Conservation (phyloP, 352 stramenopile species). For the Pythium apleroticum region DNA sequence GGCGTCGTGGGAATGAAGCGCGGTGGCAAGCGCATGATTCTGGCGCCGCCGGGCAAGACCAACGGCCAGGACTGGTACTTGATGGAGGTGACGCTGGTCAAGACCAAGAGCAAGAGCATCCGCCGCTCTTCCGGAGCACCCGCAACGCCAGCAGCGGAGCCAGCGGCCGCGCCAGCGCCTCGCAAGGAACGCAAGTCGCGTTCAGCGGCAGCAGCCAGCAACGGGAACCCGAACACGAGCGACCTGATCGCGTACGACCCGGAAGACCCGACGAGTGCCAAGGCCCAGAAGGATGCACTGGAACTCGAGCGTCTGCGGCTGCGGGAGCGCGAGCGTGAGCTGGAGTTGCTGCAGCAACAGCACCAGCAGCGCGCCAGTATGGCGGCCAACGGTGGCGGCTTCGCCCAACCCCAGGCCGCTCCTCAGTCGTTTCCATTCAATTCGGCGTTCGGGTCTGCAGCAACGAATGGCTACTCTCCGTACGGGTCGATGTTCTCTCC, state of each 20-base stretch:
- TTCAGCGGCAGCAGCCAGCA: neutral
- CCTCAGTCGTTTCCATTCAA: constrained; percentile 9
- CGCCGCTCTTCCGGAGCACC: constrained; percentile 33
- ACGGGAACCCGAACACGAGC: constrained; percentile 7
- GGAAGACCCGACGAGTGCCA: constrained; percentile 23
- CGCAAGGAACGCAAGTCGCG: constrained; percentile 12
- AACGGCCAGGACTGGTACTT: constrained; percentile 84
- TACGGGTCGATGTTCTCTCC: constrained; percentile 17
- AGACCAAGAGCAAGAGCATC: constrained; percentile 56
- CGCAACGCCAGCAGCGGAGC: constrained; percentile 10
- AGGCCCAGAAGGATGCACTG: constrained; percentile 40
- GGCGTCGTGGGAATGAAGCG: constrained; percentile 90
- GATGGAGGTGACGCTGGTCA: constrained; percentile 72
- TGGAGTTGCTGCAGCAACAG: constrained; percentile 37
- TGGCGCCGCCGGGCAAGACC: constrained; percentile 80
- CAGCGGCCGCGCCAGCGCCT: neutral
- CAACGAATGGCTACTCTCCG: constrained; percentile 3
- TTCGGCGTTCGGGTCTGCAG: constrained; percentile 8
- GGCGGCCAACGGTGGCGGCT: constrained; percentile 1
- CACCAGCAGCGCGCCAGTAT: neutral
- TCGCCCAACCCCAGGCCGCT: constrained; percentile 6
- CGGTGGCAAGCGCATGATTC: constrained; percentile 83
- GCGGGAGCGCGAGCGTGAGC: constrained; percentile 50
- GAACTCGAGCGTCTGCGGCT: constrained; percentile 55
- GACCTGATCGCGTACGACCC: constrained; percentile 58